Evolutionary conservation across 2,329 filamentous ascomycete genomes (phyloP).

Genomic region (Bretziella fagacearum): DNA sequence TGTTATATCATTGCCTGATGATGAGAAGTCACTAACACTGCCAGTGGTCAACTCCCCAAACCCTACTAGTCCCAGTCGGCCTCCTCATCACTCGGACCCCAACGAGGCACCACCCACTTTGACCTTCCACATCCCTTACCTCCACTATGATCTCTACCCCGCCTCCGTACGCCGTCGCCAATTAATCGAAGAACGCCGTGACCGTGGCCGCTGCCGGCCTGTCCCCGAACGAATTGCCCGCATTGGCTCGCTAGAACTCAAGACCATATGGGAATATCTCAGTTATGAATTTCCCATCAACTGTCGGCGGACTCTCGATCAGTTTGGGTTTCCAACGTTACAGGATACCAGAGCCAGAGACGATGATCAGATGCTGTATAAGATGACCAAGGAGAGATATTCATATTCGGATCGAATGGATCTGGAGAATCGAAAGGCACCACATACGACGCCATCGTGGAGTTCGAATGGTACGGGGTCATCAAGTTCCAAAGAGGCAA

Average conservation of each 20-base stretch:
- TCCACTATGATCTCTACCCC: conserved; percentile 48
- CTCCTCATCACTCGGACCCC: not conserved
- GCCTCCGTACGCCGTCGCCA: conserved; percentile 38
- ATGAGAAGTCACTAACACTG: not conserved
- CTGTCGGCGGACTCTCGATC: conserved; percentile 43
- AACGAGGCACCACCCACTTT: conserved; percentile 20
- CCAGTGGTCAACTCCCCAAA: not conserved
- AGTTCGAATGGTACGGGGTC: not conserved
- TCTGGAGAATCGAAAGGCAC: conserved; percentile 3
- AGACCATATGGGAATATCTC: conserved; percentile 46
- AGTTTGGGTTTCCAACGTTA: conserved; percentile 45
- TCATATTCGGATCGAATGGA: conserved; percentile 7
- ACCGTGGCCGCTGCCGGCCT: conserved; percentile 37
- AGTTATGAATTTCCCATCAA: conserved; percentile 45
- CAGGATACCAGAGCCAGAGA: conserved; percentile 43
- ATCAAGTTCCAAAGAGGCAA: not conserved
- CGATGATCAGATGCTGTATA: conserved; percentile 52
- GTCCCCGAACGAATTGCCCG: conserved; percentile 37
- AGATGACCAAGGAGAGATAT: conserved; percentile 36
- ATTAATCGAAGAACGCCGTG: conserved; percentile 34
- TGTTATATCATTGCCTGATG: not conserved
- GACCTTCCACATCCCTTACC: conserved; percentile 39
- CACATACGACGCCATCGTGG: conserved; percentile 2
- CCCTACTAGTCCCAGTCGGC: not conserved
- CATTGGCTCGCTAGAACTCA: conserved; percentile 37